Base-by-base conservation (phyloP, 768 basidiomycete species). In the Trametes cubensis region DNA sequence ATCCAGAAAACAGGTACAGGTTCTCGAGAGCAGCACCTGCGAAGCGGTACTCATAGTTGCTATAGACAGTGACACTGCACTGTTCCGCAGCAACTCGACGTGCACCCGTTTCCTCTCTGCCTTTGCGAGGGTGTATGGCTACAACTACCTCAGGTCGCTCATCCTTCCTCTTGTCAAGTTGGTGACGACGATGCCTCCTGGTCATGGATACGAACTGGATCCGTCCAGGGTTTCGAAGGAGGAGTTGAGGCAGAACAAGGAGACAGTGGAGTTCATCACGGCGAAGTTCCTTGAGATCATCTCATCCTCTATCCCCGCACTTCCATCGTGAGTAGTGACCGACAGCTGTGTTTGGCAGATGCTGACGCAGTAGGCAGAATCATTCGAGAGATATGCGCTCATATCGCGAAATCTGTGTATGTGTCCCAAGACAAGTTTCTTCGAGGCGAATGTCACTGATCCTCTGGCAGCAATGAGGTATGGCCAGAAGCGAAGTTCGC, bases 51-150 rank as follows among this genome's bases (percentile, higher is more conserved):
- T 60, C 51, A 28, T n/a, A 42, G 28, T 17, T 20, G 1, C 45
- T 44, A n/a, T 72, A 94, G 95, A 85, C 42, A 88, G 81, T 66
- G 92, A 95, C 64, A 80, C 87, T 0, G 82, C 84, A n/a, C 76
- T 98, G 8, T 97, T 98, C 78, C 82, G 95, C 52, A 81, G 90
- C 62, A 97, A 96, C 72, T 89, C 90, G 2, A 91, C 90, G 1
- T 93, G 88, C 67, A 91, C 90, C n/a, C 79, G 90, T 45, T 88
- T 98, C 60, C 76, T 97, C 47, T 92, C 92, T 6, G 85, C 87
- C 2, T 95, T 95, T 67, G 92, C 92, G 4, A 87, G 82, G 70
- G 85, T 90, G n/a, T 92, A 95, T 63, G 95, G 95, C 4, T 97
- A 96, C 73, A 87, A 88, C 60, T 97, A 96, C 73, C 78, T 97